Evolutionary conservation across 2,329 filamentous ascomycete genomes (phyloP).

Genomic region (Xylariaceae sp.): DNA sequence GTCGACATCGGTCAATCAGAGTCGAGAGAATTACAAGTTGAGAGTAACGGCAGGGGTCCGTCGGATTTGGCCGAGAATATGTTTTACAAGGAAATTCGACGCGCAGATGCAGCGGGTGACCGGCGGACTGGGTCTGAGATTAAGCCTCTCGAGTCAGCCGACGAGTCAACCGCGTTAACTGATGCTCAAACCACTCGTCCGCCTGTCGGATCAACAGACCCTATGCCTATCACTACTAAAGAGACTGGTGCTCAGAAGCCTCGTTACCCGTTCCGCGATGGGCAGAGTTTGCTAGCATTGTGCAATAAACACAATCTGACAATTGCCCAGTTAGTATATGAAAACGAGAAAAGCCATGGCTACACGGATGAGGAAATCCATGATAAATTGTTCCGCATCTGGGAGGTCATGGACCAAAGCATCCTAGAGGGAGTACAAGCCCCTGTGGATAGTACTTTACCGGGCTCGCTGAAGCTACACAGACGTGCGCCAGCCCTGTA

Average conservation of each 20-base stretch:
- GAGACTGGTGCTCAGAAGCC: constrained; percentile 44
- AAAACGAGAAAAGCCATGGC: constrained; percentile 59
- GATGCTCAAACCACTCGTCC: constrained; percentile 15
- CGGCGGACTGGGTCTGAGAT: constrained; percentile 53
- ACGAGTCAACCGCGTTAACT: constrained; percentile 27
- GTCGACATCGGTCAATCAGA: constrained; percentile 26
- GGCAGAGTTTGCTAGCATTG: constrained; percentile 52
- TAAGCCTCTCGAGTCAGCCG: constrained; percentile 42
- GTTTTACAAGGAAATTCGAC: constrained; percentile 58
- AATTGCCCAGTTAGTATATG: constrained; percentile 58
- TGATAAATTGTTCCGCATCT: constrained; percentile 55
- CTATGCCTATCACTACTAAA: constrained; percentile 11
- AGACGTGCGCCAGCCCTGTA: constrained; percentile 56
- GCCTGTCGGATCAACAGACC: constrained; percentile 23
- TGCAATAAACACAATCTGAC: constrained; percentile 59
- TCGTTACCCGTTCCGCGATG: constrained; percentile 55
- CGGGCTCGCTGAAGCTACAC: constrained; percentile 56
- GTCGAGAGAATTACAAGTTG: constrained; percentile 34
- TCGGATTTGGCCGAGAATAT: constrained; percentile 58
- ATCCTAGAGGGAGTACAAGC: constrained; percentile 58
- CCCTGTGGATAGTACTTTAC: constrained; percentile 49
- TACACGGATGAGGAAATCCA: constrained; percentile 57
- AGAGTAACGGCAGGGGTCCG: constrained; percentile 45
- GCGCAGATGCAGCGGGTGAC: constrained; percentile 54
- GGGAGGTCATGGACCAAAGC: constrained; percentile 60